A percentile compares a stretch with the other conserved stretches of the same genome.
These are phyloP conservation scores for Prasinococcaceae sp. DNA, from an alignment of 139 green algal species.

Conservation along the genomic window DNA sequence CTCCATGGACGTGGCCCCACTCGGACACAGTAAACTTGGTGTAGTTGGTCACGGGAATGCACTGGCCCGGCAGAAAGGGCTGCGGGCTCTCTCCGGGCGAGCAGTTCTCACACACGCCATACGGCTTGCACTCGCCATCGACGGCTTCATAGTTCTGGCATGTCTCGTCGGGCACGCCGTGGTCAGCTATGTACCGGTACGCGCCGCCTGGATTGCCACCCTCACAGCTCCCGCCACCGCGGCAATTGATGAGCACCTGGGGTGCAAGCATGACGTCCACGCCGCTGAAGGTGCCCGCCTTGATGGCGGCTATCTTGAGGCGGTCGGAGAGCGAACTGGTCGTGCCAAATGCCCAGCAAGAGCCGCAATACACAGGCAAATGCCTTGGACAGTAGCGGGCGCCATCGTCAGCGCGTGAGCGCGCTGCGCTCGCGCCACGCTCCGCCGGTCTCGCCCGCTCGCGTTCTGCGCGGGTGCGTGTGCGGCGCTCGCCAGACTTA, in stretches of 20 bases:
- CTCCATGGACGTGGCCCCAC: constrained; percentile 22
- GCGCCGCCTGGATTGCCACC: constrained; percentile 27
- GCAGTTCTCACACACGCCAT: constrained; percentile 28
- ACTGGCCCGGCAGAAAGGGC: constrained; percentile 12
- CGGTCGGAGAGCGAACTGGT: constrained; percentile 32
- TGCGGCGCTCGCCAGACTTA: too few species aligned
- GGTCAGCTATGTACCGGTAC: constrained; percentile 29
- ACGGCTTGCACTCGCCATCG: constrained; percentile 26
- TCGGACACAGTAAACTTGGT: constrained; percentile 12
- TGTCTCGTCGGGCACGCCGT: constrained; percentile 37
- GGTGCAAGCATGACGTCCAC: constrained; percentile 13
- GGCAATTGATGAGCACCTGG: constrained; percentile 39
- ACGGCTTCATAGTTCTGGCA: constrained; percentile 41
- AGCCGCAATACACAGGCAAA: too few species aligned
- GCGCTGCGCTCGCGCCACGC: too few species aligned
- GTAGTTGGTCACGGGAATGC: constrained; percentile 19
- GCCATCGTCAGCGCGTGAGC: too few species aligned
- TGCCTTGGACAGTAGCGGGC: too few species aligned
- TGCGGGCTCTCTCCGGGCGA: constrained; percentile 23
- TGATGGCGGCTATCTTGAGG: constrained; percentile 33
- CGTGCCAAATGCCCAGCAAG: constrained; percentile 37
- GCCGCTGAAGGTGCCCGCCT: neutral
- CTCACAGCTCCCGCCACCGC: constrained; percentile 16
- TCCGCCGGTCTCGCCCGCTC: too few species aligned
- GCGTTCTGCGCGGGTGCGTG: too few species aligned